These are phyloP conservation scores for Cutaneotrichosporon mucoides DNA, from an alignment of 1,284 basidiomycete species.

Conservation along the genomic window DNA sequence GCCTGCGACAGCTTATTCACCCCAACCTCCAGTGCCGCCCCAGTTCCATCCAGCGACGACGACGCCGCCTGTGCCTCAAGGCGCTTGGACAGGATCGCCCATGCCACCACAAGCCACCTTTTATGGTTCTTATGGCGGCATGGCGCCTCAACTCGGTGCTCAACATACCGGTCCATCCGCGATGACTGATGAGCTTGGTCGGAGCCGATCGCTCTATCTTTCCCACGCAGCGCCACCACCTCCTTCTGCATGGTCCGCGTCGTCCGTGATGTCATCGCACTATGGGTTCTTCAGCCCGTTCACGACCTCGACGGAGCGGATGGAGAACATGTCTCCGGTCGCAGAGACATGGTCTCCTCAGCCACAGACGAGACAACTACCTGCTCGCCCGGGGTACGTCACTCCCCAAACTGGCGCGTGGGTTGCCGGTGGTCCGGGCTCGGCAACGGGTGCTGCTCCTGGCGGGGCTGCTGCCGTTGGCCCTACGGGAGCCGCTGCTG, in stretches of 20 bases:
- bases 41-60: constrained; percentile 13
- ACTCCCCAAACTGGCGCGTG: background rate
- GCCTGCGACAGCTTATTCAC: constrained; percentile 6
- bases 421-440: background rate
- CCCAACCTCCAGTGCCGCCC: constrained; percentile 1
- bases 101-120: constrained; percentile 7
- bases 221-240: constrained; percentile 5
- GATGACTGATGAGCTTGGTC: constrained; percentile 10
- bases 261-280: constrained; percentile 14
- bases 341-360: constrained; percentile 14
- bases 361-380: background rate
- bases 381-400: background rate
- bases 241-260: constrained; percentile 13
- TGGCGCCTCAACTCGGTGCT: constrained; percentile 3
- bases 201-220: constrained; percentile 13
- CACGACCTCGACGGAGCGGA: constrained; percentile 8
- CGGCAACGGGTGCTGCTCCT: no score
- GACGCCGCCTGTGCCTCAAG: constrained; percentile 13
- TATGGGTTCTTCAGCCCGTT: constrained; percentile 18
- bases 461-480: no score
- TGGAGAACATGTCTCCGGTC: constrained; percentile 11
- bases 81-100: constrained; percentile 7
- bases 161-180: constrained; percentile 6
- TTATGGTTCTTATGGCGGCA: constrained; percentile 11
- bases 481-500: no score